These are phyloP conservation scores for Chlorella sp. DNA, from an alignment of 139 green algal genomes.

Conservation along the genomic window DNA sequence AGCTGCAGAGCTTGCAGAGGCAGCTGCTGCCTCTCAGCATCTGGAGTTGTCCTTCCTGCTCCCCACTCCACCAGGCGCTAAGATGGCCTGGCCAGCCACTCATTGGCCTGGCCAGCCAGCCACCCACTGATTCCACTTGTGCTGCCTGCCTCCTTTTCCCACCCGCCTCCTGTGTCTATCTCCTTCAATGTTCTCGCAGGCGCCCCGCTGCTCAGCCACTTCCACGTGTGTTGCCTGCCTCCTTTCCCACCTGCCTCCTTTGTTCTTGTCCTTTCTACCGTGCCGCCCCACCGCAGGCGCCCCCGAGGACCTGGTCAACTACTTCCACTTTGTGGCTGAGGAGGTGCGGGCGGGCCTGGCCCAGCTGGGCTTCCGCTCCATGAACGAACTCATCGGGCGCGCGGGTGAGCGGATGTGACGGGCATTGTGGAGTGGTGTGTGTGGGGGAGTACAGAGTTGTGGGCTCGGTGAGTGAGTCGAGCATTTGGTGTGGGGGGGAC, in stretches of 20 bases:
- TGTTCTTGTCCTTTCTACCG: not conserved
- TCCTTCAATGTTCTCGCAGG: too few relatives aligned
- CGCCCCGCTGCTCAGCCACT: too few relatives aligned
- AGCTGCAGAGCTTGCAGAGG: too few relatives aligned
- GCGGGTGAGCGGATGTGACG: slow-evolving; percentile 31
- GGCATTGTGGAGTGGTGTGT: not conserved
- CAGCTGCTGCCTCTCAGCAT: too few relatives aligned
- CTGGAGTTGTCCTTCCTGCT: too few relatives aligned
- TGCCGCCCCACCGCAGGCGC: slow-evolving; percentile 7
- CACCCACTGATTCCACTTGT: too few relatives aligned
- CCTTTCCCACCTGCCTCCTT: not conserved
- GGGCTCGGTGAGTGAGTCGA: not conserved
- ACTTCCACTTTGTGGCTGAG: slow-evolving; percentile 96
- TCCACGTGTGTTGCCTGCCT: not conserved
- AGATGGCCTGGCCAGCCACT: too few relatives aligned
- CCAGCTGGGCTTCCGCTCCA: slow-evolving; percentile 77
- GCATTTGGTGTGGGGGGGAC: too few relatives aligned
- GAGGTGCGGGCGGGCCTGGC: slow-evolving; percentile 90
- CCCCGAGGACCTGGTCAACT: slow-evolving; percentile 90
- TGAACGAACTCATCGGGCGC: slow-evolving; percentile 95
- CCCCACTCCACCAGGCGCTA: too few relatives aligned
- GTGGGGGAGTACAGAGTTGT: not conserved
- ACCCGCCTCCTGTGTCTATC: too few relatives aligned
- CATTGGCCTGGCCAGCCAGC: too few relatives aligned
- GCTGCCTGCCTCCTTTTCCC: too few relatives aligned